Evolutionary conservation across 2,329 filamentous ascomycete species (phyloP).

Genomic region (Fusarium equiseti): DNA sequence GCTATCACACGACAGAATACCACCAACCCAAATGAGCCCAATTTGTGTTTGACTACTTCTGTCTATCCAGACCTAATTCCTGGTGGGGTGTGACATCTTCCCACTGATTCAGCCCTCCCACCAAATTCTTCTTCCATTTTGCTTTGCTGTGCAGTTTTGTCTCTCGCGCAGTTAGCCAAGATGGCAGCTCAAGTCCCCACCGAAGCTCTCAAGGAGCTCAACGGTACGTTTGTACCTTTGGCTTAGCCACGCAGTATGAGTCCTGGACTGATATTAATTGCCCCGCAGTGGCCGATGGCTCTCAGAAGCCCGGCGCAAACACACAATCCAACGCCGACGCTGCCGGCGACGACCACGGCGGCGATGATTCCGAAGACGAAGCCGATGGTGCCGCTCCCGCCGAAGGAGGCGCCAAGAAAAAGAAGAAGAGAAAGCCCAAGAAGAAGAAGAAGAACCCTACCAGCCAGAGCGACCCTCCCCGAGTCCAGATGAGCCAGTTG

Average conservation of each 20-base stretch:
- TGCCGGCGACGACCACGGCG: slow-evolving; percentile 59
- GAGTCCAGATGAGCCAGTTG: slow-evolving; percentile 76
- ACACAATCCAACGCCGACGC: slow-evolving; percentile 54
- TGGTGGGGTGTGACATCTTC: slow-evolving; percentile 45
- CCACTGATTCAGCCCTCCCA: slow-evolving; percentile 36
- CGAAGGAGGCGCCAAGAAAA: slow-evolving; percentile 55
- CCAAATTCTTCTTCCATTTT: slow-evolving; percentile 39
- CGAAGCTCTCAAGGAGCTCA: slow-evolving; percentile 60
- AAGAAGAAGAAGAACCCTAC: slow-evolving; percentile 83
- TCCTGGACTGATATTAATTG: slow-evolving; percentile 17
- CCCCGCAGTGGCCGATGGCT: slow-evolving; percentile 56
- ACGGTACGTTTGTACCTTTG: slow-evolving; percentile 48
- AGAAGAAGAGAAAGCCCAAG: slow-evolving; percentile 86
- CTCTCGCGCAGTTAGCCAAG: slow-evolving; percentile 46
- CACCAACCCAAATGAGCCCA: not conserved
- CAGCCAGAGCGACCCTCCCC: slow-evolving; percentile 79
- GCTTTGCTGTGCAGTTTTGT: slow-evolving; percentile 21
- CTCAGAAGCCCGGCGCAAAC: slow-evolving; percentile 57
- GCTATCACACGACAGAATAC: slow-evolving; percentile 18
- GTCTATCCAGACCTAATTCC: slow-evolving; percentile 23
- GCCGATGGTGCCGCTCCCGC: slow-evolving; percentile 56
- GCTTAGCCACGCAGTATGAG: slow-evolving; percentile 1
- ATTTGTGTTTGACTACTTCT: slow-evolving; percentile 25
- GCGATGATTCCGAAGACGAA: slow-evolving; percentile 66
- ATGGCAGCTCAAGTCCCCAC: slow-evolving; percentile 60